Evolutionary conservation across 2,329 filamentous ascomycete genomes (phyloP), one percentile per base, ranked within the genome.

Genomic region (Beauveria caledonica): DNA sequence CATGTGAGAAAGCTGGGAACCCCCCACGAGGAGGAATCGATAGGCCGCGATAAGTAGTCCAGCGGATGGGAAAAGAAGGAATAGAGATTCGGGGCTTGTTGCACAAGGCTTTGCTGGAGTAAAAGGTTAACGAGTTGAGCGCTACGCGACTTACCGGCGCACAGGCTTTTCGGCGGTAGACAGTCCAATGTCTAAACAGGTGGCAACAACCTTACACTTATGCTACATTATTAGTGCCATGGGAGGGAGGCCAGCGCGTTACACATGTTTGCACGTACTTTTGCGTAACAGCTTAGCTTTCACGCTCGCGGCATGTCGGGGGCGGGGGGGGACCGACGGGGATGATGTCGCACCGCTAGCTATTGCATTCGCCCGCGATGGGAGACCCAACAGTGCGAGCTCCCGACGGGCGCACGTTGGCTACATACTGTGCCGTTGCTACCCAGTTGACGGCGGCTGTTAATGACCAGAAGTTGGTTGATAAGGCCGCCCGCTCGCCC

Each of bases 171-270:
- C 33, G 33, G 17, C 45, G 36, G 23, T 36, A 44, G 52, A 36
- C 11, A 45, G 25, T 46, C 40, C 27, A 27, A 45, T 55, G 40
- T 45, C 25, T 46, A 46, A 46, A 33, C 23, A 33, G 25, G 39
- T 27, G 53, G 53, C 42, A 46, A 56, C 40, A 46, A 56, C 53
- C 53, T 56, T 56, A 56, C 27, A 33, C 39, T 55, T 56, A 56
- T 36, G 33, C 33, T 36, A 36, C 33, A 5, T 36, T 33, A 17
- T 13, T 56, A 56, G 51, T 42, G 40, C 42, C 19, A 27, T 36
- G 11, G 45, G 17, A 56, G 42, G 3, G 10, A 33, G 29, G 29
- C 29, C 29, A 13, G 10, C 10, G 10, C 29, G 10, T 33, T 33
- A 33, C 29, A 33, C 5, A 11, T 4, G 3, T 15, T 15, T n/a